Evolutionary conservation across 768 basidiomycete species (phyloP), one percentile per base, ranked within the genome.

Genomic region (Mycena amicta): DNA sequence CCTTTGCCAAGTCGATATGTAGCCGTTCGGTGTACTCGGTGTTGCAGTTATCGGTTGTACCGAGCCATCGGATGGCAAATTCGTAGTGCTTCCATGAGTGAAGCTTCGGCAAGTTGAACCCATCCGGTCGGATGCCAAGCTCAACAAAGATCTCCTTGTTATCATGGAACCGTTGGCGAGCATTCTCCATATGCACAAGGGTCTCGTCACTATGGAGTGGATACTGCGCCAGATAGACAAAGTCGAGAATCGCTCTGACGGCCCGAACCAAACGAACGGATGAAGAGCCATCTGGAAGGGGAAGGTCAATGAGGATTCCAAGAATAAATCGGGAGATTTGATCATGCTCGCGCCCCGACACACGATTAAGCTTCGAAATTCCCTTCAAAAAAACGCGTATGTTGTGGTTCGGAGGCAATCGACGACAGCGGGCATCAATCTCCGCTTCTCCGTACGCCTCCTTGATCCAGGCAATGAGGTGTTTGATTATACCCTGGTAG

Each of bases 31-130:
- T 71, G 12, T 63, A 60, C 52, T 77, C 74, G 0, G 71, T 75
- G 55, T 72, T 72, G 62, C 64, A 73, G 50, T 71, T 72, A 52
- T 75, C 71, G 0, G 67, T 46, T 3, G 72, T 68, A 0, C 70
- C 72, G 52, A 65, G 64, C 12, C 51, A 27, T 39, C 66, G 55
- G 20, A 78, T 74, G 0, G 49, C 40, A 1, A 56, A 23, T 0
- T 40, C 27, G 54, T 75, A 75, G 47, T 76, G 73, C 1, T 50
- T 20, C 3, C 68, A 22, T 4, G 53, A 66, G 52, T 76, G 74
- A 4, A 75, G 52, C 51, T 78, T 79, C 0, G 74, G 74, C 11
- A 79, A 66, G 31, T 74, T 69, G 59, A 79, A 77, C 31, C 72
- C 37, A 2, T 56, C 18, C n/a, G n/a, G n/a, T n/a, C n/a, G n/a